Percentiles rank a stretch among this genome's conserved stretches.
Evolutionary conservation across 192 early-diverging fungal genomes (phyloP).

Genomic region (Backusella psychrophila): DNA sequence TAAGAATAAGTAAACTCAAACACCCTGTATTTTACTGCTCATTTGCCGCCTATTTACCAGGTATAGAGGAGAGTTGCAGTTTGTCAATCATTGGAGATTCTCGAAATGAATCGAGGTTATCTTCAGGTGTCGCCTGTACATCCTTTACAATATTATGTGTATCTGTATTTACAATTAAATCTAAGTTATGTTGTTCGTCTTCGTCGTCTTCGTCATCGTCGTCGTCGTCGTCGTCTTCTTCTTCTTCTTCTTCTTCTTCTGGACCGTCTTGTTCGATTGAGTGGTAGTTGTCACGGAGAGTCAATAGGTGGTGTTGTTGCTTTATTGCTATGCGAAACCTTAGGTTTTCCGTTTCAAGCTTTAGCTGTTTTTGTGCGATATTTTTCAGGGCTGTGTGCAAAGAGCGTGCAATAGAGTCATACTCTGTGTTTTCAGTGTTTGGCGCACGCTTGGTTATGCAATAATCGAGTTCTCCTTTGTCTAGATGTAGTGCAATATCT

Average conservation of each 20-base stretch:
- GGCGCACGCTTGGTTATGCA: slow-evolving; percentile 15
- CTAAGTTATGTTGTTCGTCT: not conserved
- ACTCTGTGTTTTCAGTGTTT: not conserved
- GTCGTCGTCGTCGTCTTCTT: not conserved
- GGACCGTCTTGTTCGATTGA: not conserved
- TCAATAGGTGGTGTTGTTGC: slow-evolving; percentile 22
- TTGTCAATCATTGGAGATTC: slow-evolving; percentile 15
- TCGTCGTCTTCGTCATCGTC: not conserved
- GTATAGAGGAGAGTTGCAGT: slow-evolving; percentile 7
- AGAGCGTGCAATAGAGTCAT: not conserved
- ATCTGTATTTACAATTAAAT: slow-evolving; percentile 13
- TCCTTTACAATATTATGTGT: not conserved
- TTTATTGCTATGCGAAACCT: slow-evolving; percentile 18
- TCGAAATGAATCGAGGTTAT: slow-evolving; percentile 12
- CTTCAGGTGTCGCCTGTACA: slow-evolving; percentile 21
- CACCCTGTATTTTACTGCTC: no score
- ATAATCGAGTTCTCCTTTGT: slow-evolving; percentile 26
- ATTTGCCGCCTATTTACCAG: not conserved
- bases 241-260: not conserved
- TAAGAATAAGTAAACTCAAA: not conserved
- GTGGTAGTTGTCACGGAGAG: not conserved
- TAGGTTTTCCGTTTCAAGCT: slow-evolving; percentile 22
- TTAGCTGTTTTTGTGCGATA: slow-evolving; percentile 18
- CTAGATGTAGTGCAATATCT: slow-evolving; percentile 18
- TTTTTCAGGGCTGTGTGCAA: slow-evolving; percentile 12